Evolutionary conservation across 352 stramenopile genomes (phyloP), one percentile per base, ranked within the genome.

Genomic region (Globisporangium megalacanthum): DNA sequence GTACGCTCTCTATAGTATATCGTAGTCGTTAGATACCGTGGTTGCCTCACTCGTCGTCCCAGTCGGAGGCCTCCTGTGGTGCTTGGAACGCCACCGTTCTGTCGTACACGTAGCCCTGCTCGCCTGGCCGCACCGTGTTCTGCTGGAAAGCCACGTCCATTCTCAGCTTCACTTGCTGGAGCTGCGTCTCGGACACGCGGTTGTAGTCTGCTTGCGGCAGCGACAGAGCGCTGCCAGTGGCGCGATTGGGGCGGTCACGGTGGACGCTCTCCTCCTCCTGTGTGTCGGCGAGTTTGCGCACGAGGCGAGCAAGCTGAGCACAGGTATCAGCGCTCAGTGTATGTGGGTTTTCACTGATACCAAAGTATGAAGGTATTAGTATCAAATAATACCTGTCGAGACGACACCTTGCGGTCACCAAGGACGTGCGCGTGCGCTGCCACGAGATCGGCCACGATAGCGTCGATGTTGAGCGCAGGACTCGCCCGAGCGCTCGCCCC

Each of bases 121-220:
- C 68, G 4, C 79, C 77, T 7, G 83, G 80, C 0, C 69, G 70
- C 36, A 87, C 42, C 25, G 86, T 66, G 60, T 88, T 83, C 46
- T 86, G 65, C 48, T 79, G 61, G 42, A 89, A 92, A 13, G 87
- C 71, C 1, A 73, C 54, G 59, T 90, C 79, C 83, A 90, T 90
- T 45, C 79, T 81, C 44, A 77, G 62, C 46, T 90, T 89, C 7
- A 83, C 79, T 37, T 84, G 73, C 60, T 72, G 73, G 8, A 92
- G 64, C 47, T 89, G 81, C n/a, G 68, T 69, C 53, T 88, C 81
- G 7, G 81, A 89, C 39, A 92, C 81, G 45, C 71, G 72, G 42
- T 92, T 92, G 70, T 92, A 92, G 62, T 92, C 81, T 1, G 81
- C 81, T 13, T 85, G 70, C 1, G 81, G 81, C 19, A 92, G 55